Evolutionary conservation across 164 flowering plant species (phyloP).

Genomic region (Pachysandra terminalis): DNA sequence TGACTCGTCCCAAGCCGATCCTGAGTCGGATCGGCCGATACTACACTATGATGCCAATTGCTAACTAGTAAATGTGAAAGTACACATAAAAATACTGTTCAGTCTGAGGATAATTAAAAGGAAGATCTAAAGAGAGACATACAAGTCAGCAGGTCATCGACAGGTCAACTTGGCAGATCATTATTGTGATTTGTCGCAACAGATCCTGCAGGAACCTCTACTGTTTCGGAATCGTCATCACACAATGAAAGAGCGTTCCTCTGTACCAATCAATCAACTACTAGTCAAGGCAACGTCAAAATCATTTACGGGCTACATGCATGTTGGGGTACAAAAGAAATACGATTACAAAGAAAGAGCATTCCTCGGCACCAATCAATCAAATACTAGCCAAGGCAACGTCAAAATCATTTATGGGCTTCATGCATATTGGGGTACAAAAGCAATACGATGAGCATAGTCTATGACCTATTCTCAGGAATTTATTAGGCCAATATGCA

Average conservation of each 20-base stretch:
- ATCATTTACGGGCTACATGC: neutral
- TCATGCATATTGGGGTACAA: neutral
- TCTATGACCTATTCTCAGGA: neutral
- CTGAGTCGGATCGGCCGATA: too few species aligned
- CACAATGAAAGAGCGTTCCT: constrained; percentile 45
- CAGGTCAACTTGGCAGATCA: constrained; percentile 17
- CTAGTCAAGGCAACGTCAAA: constrained; percentile 5
- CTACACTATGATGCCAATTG: constrained; percentile 40
- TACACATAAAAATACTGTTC: neutral
- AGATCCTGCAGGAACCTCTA: constrained; percentile 28
- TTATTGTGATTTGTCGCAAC: constrained; percentile 23
- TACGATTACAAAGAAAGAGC: neutral
- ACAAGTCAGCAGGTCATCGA: neutral
- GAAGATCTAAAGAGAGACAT: neutral
- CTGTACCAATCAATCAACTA: constrained; percentile 37
- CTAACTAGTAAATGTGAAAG: neutral
- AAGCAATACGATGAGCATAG: neutral
- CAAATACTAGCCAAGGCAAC: constrained; percentile 7
- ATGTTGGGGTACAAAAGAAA: neutral
- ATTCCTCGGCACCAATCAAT: too few species aligned
- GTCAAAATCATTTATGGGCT: neutral
- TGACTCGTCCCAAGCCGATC: too few species aligned
- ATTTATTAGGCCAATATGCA: neutral
- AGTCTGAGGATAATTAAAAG: neutral
- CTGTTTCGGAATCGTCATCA: constrained; percentile 30